Base-by-base conservation (phyloP, 495 filamentous ascomycete species). In the Opeltia flavorubescens region DNA sequence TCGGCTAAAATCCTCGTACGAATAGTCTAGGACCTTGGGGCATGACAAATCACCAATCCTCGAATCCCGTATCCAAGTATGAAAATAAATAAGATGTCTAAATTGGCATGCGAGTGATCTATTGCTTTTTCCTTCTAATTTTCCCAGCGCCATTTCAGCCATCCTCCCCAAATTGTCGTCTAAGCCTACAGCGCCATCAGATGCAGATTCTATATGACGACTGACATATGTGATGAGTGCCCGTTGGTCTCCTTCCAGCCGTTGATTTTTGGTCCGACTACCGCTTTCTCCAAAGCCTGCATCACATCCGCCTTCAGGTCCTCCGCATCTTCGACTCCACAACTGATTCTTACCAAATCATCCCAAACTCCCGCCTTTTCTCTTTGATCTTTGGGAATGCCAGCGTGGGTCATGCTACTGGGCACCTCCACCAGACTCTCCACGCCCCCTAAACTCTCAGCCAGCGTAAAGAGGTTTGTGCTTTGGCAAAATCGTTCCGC, bases 311-410 rank as follows among this genome's bases (percentile, higher is more conserved):
- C 71, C 56, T 72, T 75, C 52, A 98, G 66, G 66, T 98, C 91
- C 56, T 82, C 80, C 1, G 71, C 78, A 63, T 98, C 91, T 67
- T 98, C 91, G 50, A 98, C 76, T 44, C 91, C 91, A 59, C 86
- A 94, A 70, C 86, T 94, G 41, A 98, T 68, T 44, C 91, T 75
- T 30, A 98, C 83, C n/a, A 98, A 73, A 64, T 98, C 91, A 59
- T 98, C 91, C 58, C 76, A 95, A n/a, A 98, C 88, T 30, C 91
- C 91, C 1, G 86, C 87, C 17, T 76, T 82, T 70, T 98, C 91
- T 39, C 91, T 76, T 67, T 89, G 76, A 36, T 85, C 87, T 61
- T 73, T 74, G 21, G 91, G 91, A 53, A 99, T 99, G 38, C 89
- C 93, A 25, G 84, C 80, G 66, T 99, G 91, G 17, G 91, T 99